Evolutionary conservation across 2,329 filamentous ascomycete genomes (phyloP), one percentile per base, ranked within the genome.

Genomic region (Clonostachys chloroleuca): DNA sequence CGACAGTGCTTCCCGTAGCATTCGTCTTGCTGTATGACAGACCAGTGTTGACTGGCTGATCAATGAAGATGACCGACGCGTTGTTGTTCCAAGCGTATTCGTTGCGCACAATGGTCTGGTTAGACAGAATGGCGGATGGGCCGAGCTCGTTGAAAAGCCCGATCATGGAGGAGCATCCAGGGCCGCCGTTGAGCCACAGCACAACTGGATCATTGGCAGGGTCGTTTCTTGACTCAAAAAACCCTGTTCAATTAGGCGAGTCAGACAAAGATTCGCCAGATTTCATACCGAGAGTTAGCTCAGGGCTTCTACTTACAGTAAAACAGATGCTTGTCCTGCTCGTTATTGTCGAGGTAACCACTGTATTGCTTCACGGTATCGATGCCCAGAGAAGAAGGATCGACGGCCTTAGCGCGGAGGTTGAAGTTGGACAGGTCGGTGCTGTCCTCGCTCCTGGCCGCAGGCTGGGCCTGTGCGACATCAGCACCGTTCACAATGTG

Each of bases 141-240:
- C 94, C 94, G 51, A 99, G 87, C 74, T 99, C 94, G 75, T 97
- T 86, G 83, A 99, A 97, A 48, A 97, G 83, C 54, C 94, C 94
- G 54, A 92, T 96, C 61, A 97, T 77, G 46, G 92, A 97, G 20
- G 92, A 97, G 78, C 94, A 97, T 59, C 94, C 94, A 41, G 94
- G 94, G 57, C 94, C 94, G 56, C 94, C 94, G 62, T 97, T 97
- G 63, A 97, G 79, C 81, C 92, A 95, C 56, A 96, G 80, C 47
- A 97, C 85, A 42, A 97, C 90, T 43, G 94, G 94, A 67, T 97
- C 94, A 63, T 92, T 97, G 80, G 92, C 83, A 55, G 94, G 92
- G 68, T 99, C 91, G 62, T 96, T 96, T 61, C 94, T 88, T 46
- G 92, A 97, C 73, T 99, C 94, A 59, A 99, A 99, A 84, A 97